Evolutionary conservation across 2,329 filamentous ascomycete species (phyloP).

Genomic region (Ophiostoma triangulosporum): DNA sequence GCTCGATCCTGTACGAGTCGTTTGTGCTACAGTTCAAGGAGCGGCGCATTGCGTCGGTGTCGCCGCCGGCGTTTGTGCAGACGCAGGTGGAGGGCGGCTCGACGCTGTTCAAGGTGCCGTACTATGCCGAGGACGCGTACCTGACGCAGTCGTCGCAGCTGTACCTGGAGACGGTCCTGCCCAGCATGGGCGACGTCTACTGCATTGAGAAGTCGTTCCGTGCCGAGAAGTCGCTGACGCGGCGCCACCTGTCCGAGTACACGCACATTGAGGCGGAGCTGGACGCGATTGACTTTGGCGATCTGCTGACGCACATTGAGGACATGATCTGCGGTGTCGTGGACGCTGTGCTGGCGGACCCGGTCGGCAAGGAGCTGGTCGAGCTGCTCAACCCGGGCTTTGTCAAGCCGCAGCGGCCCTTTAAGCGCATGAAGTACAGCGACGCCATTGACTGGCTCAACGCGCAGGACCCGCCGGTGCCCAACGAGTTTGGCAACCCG

Average conservation of each 20-base stretch:
- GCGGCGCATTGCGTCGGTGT: conserved; percentile 66
- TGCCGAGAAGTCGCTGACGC: conserved; percentile 88
- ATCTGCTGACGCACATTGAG: conserved; percentile 79
- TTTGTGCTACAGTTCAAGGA: conserved; percentile 72
- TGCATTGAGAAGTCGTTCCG: conserved; percentile 99
- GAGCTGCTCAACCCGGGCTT: conserved; percentile 87
- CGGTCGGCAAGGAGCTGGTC: conserved; percentile 57
- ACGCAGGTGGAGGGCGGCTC: conserved; percentile 89
- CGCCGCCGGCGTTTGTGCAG: conserved; percentile 81
- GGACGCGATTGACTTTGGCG: conserved; percentile 87
- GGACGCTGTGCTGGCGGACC: conserved; percentile 60
- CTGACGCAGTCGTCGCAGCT: conserved; percentile 95
- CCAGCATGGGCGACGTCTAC: conserved; percentile 86
- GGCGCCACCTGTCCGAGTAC: conserved; percentile 86
- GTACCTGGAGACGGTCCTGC: conserved; percentile 89
- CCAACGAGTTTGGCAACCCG: conserved; percentile 80
- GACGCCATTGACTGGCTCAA: conserved; percentile 92
- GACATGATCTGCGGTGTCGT: conserved; percentile 77
- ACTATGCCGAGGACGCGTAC: conserved; percentile 62
- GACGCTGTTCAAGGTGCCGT: conserved; percentile 69
- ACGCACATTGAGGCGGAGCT: conserved; percentile 94
- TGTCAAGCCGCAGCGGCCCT: conserved; percentile 66
- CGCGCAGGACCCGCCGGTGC: conserved; percentile 65
- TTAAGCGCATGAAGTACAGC: conserved; percentile 86
- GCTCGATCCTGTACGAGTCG: conserved; percentile 65